Conservation (phyloP, 768 basidiomycete genomes). For the Amanita pseudoporphyria region DNA sequence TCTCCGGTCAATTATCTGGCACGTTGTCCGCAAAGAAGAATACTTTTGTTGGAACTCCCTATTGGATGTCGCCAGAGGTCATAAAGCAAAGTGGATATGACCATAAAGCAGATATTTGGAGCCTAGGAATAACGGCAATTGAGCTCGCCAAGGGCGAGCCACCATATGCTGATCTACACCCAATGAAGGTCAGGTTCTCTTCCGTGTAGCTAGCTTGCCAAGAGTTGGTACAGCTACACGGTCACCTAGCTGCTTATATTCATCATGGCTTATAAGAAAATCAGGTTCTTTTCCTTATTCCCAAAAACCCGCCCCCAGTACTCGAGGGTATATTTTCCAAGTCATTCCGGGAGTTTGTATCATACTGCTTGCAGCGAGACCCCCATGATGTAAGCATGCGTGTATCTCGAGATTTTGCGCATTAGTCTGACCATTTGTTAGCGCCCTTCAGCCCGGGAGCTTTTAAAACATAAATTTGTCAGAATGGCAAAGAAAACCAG, state of each 20-base stretch:
- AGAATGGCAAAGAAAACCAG: constrained; percentile 90
- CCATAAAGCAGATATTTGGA: constrained; percentile 99
- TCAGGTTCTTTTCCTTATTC: constrained; percentile 94
- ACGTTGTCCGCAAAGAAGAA: constrained; percentile 94
- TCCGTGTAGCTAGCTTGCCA: background rate
- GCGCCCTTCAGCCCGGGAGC: constrained; percentile 92
- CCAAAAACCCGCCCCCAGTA: constrained; percentile 91
- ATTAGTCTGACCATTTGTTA: constrained; percentile 23
- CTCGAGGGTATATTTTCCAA: constrained; percentile 89
- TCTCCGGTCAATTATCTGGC: constrained; percentile 93
- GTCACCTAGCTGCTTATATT: background rate
- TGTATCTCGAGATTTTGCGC: constrained; percentile 5
- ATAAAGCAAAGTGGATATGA: constrained; percentile 99
- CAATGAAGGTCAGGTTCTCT: constrained; percentile 79
- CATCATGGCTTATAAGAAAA: background rate
- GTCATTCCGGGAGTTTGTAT: constrained; percentile 89
- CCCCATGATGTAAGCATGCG: constrained; percentile 66
- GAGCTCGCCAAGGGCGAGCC: constrained; percentile 97
- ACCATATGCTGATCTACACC: constrained; percentile 96
- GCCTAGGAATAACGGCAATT: constrained; percentile 93
- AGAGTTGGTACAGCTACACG: background rate
- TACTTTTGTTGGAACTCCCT: constrained; percentile 95
- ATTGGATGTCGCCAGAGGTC: constrained; percentile 99
- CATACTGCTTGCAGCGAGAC: constrained; percentile 88
- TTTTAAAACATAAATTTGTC: constrained; percentile 95